Evolutionary conservation across 306 rosid species (phyloP).

Genomic region (Morella rubra): DNA sequence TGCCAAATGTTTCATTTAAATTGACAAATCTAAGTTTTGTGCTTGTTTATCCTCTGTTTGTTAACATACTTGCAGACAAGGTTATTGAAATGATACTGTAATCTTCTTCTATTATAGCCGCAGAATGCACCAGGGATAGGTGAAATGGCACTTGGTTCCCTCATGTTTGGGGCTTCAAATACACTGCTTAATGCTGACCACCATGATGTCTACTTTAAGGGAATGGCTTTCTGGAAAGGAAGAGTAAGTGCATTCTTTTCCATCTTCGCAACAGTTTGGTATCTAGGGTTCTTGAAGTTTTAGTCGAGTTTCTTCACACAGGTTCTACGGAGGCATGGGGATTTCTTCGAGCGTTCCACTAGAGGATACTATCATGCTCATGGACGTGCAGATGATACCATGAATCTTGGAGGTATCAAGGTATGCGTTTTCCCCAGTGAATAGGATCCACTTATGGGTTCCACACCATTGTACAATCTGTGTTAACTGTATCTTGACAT

Average conservation of each 20-base stretch:
- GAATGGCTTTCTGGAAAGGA: conserved; percentile 82
- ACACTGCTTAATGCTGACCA: conserved; percentile 86
- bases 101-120: conserved; percentile 46
- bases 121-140: conserved; percentile 75
- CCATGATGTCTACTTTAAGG: conserved; percentile 78
- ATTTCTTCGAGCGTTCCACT: conserved; percentile 80
- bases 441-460: background rate
- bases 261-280: conserved; percentile 3
- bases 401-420: conserved; percentile 99
- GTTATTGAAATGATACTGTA: conserved; percentile 9
- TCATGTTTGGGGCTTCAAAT: conserved; percentile 78
- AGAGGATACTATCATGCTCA: conserved; percentile 89
- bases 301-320: conserved; percentile 31
- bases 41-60: conserved; percentile 9
- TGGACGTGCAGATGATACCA: conserved; percentile 97
- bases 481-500: background rate
- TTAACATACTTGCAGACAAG: background rate
- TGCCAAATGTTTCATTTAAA: background rate
- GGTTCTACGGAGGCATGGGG: conserved; percentile 93
- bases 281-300: conserved; percentile 18
- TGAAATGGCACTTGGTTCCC: conserved; percentile 87
- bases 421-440: conserved; percentile 35
- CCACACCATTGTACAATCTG: background rate
- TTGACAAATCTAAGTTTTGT: conserved; percentile 6
- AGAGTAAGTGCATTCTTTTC: conserved; percentile 51